These are phyloP conservation scores for Tetracladium setigerum DNA, from an alignment of 495 filamentous ascomycete genomes.

Conservation along the genomic window DNA sequence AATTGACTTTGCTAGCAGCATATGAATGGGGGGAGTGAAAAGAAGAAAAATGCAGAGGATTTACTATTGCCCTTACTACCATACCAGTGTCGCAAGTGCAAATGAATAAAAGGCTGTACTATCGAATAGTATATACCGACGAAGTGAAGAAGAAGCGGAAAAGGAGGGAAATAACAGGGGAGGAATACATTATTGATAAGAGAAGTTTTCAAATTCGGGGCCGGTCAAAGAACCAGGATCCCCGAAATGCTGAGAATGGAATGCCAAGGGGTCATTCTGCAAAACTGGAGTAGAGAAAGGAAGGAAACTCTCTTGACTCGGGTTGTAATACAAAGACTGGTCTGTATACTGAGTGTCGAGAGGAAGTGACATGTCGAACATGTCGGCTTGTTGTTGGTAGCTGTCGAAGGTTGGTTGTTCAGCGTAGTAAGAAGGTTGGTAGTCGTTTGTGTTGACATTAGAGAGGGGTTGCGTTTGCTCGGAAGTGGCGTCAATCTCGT, in stretches of 20 bases:
- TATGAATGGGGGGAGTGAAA: too few relatives aligned
- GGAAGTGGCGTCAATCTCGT: slow-evolving; percentile 8
- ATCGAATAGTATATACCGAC: background rate
- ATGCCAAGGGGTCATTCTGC: slow-evolving; percentile 7
- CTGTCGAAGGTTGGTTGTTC: background rate
- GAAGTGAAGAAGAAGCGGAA: background rate
- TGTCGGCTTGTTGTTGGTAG: background rate
- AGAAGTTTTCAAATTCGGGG: slow-evolving; percentile 4
- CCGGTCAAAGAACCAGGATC: slow-evolving; percentile 1
- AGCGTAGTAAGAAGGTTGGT: background rate
- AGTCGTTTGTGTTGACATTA: slow-evolving; percentile 1
- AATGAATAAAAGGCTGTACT: too few relatives aligned
- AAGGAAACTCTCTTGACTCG: slow-evolving; percentile 10
- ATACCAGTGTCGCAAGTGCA: background rate
- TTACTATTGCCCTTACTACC: background rate
- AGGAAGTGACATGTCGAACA: background rate
- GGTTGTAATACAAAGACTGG: background rate
- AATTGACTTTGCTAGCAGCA: too few relatives aligned
- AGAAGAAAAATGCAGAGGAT: too few relatives aligned
- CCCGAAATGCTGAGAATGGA: background rate
- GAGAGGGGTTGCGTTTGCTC: slow-evolving; percentile 4
- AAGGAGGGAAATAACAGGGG: background rate
- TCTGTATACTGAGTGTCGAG: background rate
- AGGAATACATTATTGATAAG: slow-evolving; percentile 4
- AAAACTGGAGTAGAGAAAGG: background rate